A percentile compares a stretch with the other conserved stretches of the same genome.
These are phyloP conservation scores for Chytridium lagenaria DNA, from an alignment of 371 early-diverging fungal genomes.

Conservation along the genomic window DNA sequence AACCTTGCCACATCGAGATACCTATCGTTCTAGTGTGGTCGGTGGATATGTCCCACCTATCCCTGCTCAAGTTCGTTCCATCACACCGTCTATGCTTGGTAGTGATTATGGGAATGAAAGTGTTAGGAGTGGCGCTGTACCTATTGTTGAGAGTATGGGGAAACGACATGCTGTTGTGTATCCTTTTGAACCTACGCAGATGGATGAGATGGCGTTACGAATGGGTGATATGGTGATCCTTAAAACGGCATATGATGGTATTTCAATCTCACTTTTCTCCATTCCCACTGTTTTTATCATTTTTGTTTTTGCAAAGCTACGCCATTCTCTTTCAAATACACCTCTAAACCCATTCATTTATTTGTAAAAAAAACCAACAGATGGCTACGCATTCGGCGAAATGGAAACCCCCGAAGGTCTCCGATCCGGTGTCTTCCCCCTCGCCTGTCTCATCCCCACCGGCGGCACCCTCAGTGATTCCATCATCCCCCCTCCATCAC, in stretches of 20 bases:
- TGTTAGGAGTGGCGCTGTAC: background rate
- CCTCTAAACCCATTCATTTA: too few relatives aligned
- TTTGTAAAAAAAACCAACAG: too few relatives aligned
- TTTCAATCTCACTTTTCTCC: too few relatives aligned
- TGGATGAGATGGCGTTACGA: slow-evolving; percentile 37
- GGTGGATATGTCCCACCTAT: too few relatives aligned
- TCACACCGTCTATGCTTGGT: background rate
- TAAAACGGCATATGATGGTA: slow-evolving; percentile 40
- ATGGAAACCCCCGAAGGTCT: slow-evolving; percentile 27
- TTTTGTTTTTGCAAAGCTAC: too few relatives aligned
- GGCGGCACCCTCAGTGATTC: too few relatives aligned
- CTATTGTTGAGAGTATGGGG: slow-evolving; percentile 23
- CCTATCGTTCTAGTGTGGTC: too few relatives aligned
- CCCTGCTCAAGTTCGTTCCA: too few relatives aligned
- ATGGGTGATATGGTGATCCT: slow-evolving; percentile 36
- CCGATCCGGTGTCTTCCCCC: slow-evolving; percentile 42
- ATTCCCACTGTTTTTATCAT: too few relatives aligned
- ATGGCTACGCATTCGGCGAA: slow-evolving; percentile 44
- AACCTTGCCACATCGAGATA: too few relatives aligned
- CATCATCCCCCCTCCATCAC: too few relatives aligned
- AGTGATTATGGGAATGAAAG: slow-evolving; percentile 8
- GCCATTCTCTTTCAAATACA: background rate
- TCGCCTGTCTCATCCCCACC: slow-evolving; percentile 40
- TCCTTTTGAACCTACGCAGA: slow-evolving; percentile 36
- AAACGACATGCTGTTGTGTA: slow-evolving; percentile 28